phyloP scores from a whole-genome alignment of 2,329 filamentous ascomycete species.

The Aspergillus ochraceoroseus region DNA sequence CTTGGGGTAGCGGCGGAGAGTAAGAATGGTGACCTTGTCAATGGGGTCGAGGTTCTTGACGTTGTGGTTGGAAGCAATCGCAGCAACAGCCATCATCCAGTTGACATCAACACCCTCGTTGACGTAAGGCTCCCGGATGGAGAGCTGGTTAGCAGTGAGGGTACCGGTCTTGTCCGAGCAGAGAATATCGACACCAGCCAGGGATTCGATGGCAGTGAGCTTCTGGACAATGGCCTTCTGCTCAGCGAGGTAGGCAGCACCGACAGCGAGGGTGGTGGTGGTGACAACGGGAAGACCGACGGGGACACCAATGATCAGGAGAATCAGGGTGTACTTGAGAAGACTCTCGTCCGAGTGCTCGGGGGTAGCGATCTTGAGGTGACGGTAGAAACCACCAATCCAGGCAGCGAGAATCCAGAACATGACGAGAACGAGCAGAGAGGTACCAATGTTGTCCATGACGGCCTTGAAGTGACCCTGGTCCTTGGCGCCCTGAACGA shows the following conservation, averaged over 20 bases:
- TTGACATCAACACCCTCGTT: conserved; percentile 72
- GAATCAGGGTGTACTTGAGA: conserved; percentile 63
- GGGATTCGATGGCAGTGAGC: conserved; percentile 71
- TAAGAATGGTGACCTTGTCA: conserved; percentile 73
- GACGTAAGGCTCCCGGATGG: conserved; percentile 71
- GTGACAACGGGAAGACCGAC: conserved; percentile 76
- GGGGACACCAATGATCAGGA: conserved; percentile 72
- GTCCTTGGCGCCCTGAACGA: conserved; percentile 70
- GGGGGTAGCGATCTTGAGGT: conserved; percentile 54
- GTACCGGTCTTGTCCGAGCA: conserved; percentile 81
- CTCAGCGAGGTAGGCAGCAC: conserved; percentile 70
- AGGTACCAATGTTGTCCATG: conserved; percentile 75
- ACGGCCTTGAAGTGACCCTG: conserved; percentile 76
- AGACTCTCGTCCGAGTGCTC: conserved; percentile 57
- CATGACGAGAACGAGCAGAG: conserved; percentile 69
- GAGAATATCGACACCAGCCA: conserved; percentile 69
- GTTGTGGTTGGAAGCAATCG: conserved; percentile 72
- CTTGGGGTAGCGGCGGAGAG: conserved; percentile 70
- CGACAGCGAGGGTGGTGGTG: conserved; percentile 70
- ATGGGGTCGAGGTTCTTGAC: conserved; percentile 73
- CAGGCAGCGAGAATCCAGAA: conserved; percentile 70
- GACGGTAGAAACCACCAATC: conserved; percentile 74
- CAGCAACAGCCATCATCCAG: conserved; percentile 79
- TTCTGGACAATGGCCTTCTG: conserved; percentile 77
- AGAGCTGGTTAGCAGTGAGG: conserved; percentile 58